Evolutionary conservation across 2,329 filamentous ascomycete species (phyloP), one percentile per base, ranked within the genome.

Genomic region (Ophioceras dolichostomum): DNA sequence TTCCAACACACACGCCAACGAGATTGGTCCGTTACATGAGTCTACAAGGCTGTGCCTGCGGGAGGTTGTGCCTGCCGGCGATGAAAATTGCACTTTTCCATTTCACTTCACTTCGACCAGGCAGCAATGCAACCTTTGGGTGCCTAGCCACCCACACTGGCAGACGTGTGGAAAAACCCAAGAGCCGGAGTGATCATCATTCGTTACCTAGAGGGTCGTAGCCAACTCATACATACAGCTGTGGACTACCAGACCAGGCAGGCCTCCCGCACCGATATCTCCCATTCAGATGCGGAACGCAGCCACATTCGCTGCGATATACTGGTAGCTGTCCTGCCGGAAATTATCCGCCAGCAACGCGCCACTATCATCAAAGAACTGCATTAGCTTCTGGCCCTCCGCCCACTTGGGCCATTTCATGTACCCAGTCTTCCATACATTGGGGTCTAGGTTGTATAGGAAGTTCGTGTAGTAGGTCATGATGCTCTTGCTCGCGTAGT

Each of bases 391-490:
- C 39, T 65, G 62, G 1, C 51, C 53, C 3, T 58, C 49, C 17
- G 49, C 50, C 61, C 62, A 68, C 39, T 58, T 43, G 0, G 65
- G 64, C 64, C 64, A 68, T 8, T 45, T 45, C n/a, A 50, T 48
- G 26, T 50, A 57, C 12, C 52, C 49, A 48, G 59, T 47, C 45
- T 60, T 45, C 41, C 61, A 70, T 16, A 62, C 56, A 47, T 88
- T 88, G 1, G 83, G 83, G 50, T 88, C 73, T 30, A 79, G 56
- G 31, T 76, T 73, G 53, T 84, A 70, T 6, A 87, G 49, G 50
- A 89, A 89, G 36, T 73, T 77, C 48, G 79, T 65, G 49, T 86
- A 88, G 55, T 87, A 88, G 1, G 68, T 70, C 39, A 78, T 70
- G 32, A 77, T 75, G 9, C 71, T 66, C 5, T 50, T 54, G 20